phyloP scores from a whole-genome alignment of 345 rosid genomes.

The Populus ilicifolia region DNA sequence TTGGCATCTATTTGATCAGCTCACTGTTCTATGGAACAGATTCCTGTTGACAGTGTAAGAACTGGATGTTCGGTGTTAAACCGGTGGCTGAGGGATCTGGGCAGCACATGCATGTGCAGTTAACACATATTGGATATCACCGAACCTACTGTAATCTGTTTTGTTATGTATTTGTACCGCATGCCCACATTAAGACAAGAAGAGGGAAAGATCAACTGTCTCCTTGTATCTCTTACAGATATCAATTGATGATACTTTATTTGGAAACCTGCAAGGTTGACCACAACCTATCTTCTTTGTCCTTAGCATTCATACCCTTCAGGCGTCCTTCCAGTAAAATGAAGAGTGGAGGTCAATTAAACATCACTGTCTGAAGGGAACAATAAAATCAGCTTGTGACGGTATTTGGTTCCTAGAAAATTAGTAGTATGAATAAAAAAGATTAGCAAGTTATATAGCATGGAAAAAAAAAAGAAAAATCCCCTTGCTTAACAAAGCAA shows the following conservation, averaged over 20 bases:
- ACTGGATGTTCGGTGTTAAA: not conserved
- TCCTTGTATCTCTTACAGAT: not conserved
- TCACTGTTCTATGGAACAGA: not conserved
- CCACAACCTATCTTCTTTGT: not conserved
- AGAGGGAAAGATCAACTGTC: slow-evolving; percentile 4
- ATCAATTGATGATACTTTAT: not conserved
- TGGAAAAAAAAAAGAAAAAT: too few relatives aligned
- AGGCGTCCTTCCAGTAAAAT: too few relatives aligned
- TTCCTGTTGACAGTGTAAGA: not conserved
- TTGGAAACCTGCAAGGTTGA: not conserved
- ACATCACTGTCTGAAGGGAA: not conserved
- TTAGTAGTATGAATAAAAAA: too few relatives aligned
- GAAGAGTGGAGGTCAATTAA: too few relatives aligned
- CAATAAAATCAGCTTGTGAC: not conserved
- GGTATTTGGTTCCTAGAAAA: not conserved
- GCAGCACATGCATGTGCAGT: not conserved
- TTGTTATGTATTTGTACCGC: not conserved
- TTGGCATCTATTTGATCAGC: not conserved
- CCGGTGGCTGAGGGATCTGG: not conserved
- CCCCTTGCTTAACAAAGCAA: not conserved
- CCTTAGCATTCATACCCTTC: not conserved
- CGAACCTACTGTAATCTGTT: not conserved
- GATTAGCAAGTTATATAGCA: not conserved
- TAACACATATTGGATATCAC: not conserved
- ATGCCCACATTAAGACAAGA: slow-evolving; percentile 9